phyloP scores from a whole-genome alignment of 179 eudicot genomes.

The Actinidia polygama region DNA sequence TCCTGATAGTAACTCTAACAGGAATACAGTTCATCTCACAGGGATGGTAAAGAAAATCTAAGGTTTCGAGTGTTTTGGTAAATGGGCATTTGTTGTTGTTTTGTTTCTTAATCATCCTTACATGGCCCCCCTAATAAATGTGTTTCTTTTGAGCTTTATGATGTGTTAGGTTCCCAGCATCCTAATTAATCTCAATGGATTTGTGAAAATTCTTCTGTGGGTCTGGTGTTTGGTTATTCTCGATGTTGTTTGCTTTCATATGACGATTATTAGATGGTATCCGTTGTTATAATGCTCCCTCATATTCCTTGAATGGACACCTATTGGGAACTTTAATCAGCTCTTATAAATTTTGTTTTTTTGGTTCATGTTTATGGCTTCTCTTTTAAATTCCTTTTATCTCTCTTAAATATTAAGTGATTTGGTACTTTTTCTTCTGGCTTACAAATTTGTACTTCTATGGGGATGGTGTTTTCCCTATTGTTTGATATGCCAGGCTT shows the following conservation, averaged over 20 bases:
- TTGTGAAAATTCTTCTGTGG: not conserved
- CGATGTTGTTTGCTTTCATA: not conserved
- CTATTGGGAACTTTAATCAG: no score
- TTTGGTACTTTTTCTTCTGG: conserved; percentile 14
- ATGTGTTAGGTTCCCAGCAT: no score
- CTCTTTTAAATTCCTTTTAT: not conserved
- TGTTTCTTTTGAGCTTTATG: no score
- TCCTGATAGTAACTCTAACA: no score
- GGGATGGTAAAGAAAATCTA: not conserved
- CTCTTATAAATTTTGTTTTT: no score
- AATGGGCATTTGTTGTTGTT: not conserved
- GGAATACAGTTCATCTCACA: no score
- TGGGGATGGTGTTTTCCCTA: not conserved
- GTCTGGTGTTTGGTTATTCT: not conserved
- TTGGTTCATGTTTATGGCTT: not conserved
- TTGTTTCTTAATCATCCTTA: no score
- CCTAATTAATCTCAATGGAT: not conserved
- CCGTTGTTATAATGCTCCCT: not conserved
- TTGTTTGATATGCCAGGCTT: not conserved
- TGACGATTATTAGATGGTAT: not conserved
- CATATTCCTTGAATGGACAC: not conserved
- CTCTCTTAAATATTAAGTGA: not conserved
- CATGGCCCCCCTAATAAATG: not conserved
- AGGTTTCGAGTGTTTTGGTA: not conserved
- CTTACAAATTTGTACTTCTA: not conserved